phyloP scores from a whole-genome alignment of 352 stramenopile species.

The Globisporangium echinulatum region DNA sequence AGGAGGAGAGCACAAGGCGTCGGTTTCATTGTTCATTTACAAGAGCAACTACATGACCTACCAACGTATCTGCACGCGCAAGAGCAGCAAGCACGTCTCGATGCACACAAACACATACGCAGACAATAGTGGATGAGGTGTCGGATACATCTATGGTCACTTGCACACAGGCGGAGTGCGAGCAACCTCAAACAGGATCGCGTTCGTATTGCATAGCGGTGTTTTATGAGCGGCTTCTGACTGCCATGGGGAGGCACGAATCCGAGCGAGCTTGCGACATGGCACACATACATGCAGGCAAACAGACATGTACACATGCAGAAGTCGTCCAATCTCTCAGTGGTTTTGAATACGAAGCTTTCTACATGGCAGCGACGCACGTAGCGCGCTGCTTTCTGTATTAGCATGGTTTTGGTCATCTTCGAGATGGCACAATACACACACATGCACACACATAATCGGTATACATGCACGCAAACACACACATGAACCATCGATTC shows the following conservation, averaged over 20 bases:
- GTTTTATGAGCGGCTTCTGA: constrained; percentile 45
- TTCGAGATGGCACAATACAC: constrained; percentile 27
- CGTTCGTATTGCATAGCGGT: constrained; percentile 35
- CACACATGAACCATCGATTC: too few relatives aligned
- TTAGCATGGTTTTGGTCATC: constrained; percentile 78
- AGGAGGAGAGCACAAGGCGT: too few relatives aligned
- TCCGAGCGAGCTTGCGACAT: constrained; percentile 64
- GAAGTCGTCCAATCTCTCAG: constrained; percentile 49
- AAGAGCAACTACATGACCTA: too few relatives aligned
- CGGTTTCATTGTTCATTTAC: too few relatives aligned
- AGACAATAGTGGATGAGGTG: not conserved
- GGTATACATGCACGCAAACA: not conserved
- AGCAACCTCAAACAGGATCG: constrained; percentile 78
- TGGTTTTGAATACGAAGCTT: constrained; percentile 66
- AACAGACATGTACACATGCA: constrained; percentile 1
- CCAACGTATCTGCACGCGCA: too few relatives aligned
- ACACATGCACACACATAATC: constrained; percentile 1
- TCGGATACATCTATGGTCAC: constrained; percentile 72
- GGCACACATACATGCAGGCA: constrained; percentile 6
- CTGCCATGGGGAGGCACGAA: constrained; percentile 29
- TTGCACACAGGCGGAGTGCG: constrained; percentile 45
- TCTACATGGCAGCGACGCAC: constrained; percentile 37
- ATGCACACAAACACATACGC: not conserved
- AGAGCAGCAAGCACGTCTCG: not conserved
- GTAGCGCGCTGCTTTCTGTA: constrained; percentile 37